Evolutionary conservation across 257 asterid genomes (phyloP).

Genomic region (Solanum habrochaites): DNA sequence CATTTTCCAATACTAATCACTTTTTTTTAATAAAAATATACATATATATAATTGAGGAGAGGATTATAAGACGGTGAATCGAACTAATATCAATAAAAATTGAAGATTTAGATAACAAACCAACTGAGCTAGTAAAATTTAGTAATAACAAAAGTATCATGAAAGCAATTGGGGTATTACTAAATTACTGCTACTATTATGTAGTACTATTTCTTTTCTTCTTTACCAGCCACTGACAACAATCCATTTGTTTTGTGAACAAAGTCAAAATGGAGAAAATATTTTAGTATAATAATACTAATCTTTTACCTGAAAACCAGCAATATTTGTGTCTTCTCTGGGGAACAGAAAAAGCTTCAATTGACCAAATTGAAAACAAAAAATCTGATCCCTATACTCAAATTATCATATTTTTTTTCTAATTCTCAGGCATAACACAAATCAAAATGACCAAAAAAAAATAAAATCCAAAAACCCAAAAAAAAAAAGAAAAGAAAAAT

Average conservation of each 20-base stretch:
- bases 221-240: not conserved
- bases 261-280: constrained; percentile 6
- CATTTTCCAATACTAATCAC: not conserved
- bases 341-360: constrained; percentile 39
- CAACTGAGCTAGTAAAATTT: not conserved
- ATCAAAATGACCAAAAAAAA: not conserved
- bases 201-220: not conserved
- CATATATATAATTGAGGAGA: not conserved
- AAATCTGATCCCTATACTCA: constrained; percentile 43
- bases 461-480: constrained; percentile 3
- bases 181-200: not conserved
- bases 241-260: not conserved
- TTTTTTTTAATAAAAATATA: not conserved
- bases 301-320: constrained; percentile 34
- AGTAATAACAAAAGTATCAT: not conserved
- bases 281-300: not conserved
- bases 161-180: not conserved
- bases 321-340: constrained; percentile 18
- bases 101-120: not conserved
- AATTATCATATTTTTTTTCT: constrained; percentile 2
- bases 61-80: not conserved
- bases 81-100: not conserved
- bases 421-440: not conserved
- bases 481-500: constrained; percentile 2
- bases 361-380: constrained; percentile 27